Evolutionary conservation across 768 basidiomycete species (phyloP).

Genomic region (Hysterangium stoloniferum): DNA sequence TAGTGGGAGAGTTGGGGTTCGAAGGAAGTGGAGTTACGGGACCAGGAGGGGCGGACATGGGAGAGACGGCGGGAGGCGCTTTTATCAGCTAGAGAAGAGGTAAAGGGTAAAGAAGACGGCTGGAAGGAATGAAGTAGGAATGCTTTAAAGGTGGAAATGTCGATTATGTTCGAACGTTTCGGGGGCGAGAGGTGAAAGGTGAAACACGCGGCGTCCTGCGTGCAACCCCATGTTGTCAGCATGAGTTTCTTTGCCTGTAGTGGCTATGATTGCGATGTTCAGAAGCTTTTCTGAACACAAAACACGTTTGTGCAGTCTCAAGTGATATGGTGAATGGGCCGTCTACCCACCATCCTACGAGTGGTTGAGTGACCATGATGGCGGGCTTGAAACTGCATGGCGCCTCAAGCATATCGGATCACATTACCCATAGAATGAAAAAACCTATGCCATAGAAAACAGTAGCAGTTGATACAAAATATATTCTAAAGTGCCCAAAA

Average conservation of each 20-base stretch:
- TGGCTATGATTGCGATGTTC: neutral
- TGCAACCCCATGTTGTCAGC: neutral
- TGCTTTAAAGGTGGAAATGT: too few species aligned
- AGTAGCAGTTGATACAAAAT: too few species aligned
- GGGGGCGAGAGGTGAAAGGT: slow-evolving; percentile 8
- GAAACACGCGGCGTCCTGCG: slow-evolving; percentile 4
- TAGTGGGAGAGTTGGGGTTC: neutral
- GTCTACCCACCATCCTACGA: neutral
- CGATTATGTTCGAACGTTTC: slow-evolving; percentile 8
- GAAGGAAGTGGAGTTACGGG: neutral
- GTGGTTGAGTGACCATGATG: neutral
- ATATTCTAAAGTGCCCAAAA: too few species aligned
- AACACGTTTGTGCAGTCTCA: slow-evolving; percentile 1
- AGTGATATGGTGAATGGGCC: neutral
- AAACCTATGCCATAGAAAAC: too few species aligned
- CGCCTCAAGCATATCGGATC: too few species aligned
- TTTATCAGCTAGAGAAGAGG: neutral
- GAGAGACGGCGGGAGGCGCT: neutral
- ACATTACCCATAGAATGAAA: too few species aligned
- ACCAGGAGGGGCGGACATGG: neutral
- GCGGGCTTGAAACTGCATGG: neutral
- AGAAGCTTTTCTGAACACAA: neutral
- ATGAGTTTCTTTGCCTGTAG: neutral
- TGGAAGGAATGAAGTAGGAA: too few species aligned
- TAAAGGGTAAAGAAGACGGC: slow-evolving; percentile 12